Conservation (phyloP, 1,139 yeast genomes). For the Hemisphaericaspora lyxosophila region DNA sequence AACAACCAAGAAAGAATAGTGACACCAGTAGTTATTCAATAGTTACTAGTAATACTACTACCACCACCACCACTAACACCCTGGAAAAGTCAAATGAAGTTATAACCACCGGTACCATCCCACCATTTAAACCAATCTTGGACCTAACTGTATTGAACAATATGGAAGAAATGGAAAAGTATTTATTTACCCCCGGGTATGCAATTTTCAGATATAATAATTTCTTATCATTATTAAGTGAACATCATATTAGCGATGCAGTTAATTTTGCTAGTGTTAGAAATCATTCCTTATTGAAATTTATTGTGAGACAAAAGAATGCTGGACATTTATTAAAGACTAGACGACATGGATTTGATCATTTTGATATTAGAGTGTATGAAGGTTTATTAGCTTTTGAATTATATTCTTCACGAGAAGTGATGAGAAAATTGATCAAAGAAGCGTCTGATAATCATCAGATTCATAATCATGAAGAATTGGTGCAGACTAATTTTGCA, state of each 20-base stretch:
- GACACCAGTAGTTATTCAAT: not conserved
- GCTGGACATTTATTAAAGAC: conserved; percentile 9
- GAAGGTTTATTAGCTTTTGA: conserved; percentile 38
- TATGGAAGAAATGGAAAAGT: conserved; percentile 20
- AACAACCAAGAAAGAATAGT: conserved; percentile 7
- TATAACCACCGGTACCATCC: not conserved
- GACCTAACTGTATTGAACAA: conserved; percentile 29
- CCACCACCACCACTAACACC: not conserved
- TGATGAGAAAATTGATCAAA: conserved; percentile 28
- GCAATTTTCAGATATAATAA: conserved; percentile 35
- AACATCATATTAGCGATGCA: conserved; percentile 39
- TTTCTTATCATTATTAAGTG: conserved; percentile 34
- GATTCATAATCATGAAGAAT: conserved; percentile 32
- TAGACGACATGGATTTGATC: conserved; percentile 8
- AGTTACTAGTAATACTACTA: not conserved
- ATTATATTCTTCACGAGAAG: conserved; percentile 27
- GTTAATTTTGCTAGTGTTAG: conserved; percentile 44
- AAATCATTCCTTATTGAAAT: conserved; percentile 37
- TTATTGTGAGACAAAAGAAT: conserved; percentile 28
- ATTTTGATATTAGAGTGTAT: conserved; percentile 23
- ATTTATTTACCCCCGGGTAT: conserved; percentile 30
- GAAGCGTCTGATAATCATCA: conserved; percentile 11
- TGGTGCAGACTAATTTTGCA: conserved; percentile 38
- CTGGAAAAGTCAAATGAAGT: too few species aligned
- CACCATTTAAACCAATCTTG: conserved; percentile 22